These are phyloP conservation scores for Colletotrichum sp. DNA, from an alignment of 2,329 filamentous ascomycete genomes.

Conservation along the genomic window DNA sequence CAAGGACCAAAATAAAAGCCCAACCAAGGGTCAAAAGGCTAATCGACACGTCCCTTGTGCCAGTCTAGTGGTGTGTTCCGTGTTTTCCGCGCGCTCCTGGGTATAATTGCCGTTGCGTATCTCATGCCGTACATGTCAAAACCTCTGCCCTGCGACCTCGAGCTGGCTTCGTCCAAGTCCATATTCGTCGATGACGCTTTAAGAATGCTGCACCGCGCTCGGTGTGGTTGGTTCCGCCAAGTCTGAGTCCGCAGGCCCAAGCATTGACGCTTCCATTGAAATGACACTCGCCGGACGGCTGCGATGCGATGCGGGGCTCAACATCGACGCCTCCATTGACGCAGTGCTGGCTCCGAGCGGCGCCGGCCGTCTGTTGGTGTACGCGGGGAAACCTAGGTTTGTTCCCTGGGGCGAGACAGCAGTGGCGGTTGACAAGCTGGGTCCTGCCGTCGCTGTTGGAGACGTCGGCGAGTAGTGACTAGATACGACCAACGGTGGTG, in stretches of 20 bases:
- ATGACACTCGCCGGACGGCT: slow-evolving; percentile 13
- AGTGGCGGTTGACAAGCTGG: slow-evolving; percentile 7
- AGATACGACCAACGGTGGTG: slow-evolving; percentile 12
- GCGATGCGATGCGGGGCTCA: slow-evolving; percentile 10
- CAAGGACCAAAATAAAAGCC: neutral
- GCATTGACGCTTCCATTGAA: slow-evolving; percentile 19
- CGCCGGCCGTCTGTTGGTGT: slow-evolving; percentile 10
- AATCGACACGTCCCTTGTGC: neutral
- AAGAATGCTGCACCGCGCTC: slow-evolving; percentile 6
- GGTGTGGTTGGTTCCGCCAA: neutral
- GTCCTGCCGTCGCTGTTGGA: neutral
- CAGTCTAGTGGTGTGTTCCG: slow-evolving; percentile 2
- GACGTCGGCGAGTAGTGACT: slow-evolving; percentile 11
- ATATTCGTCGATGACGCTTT: neutral
- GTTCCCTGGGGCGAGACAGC: slow-evolving; percentile 18
- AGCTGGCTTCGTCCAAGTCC: neutral
- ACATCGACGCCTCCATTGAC: slow-evolving; percentile 19
- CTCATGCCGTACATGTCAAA: slow-evolving; percentile 16
- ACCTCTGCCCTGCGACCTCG: neutral
- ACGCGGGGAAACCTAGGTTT: slow-evolving; percentile 13
- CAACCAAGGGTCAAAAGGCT: neutral
- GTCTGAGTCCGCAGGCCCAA: neutral
- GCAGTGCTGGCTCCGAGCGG: slow-evolving; percentile 20
- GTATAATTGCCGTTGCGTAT: slow-evolving; percentile 19
- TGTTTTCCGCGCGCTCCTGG: slow-evolving; percentile 18